phyloP scores from a whole-genome alignment of 352 stramenopile species.

The Phytophthora pseudosyringae region DNA sequence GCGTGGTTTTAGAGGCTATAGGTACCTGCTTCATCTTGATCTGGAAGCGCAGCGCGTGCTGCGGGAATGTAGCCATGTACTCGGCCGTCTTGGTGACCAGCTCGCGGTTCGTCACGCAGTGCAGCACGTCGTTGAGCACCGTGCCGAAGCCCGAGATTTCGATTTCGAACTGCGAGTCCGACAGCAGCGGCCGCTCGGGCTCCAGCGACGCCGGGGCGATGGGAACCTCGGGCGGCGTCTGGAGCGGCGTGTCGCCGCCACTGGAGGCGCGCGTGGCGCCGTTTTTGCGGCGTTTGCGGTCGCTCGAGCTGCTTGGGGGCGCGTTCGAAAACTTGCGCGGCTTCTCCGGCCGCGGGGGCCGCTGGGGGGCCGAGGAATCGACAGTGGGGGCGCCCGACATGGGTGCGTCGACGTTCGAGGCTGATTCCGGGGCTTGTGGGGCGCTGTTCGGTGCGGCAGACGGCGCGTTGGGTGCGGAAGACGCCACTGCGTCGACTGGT shows the following conservation, averaged over 20 bases:
- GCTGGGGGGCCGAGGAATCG: slow-evolving; percentile 14
- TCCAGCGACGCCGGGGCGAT: background rate
- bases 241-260: slow-evolving; percentile 18
- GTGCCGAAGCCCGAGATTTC: slow-evolving; percentile 78
- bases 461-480: slow-evolving; percentile 7
- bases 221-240: slow-evolving; percentile 10
- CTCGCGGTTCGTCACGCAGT: slow-evolving; percentile 72
- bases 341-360: slow-evolving; percentile 19
- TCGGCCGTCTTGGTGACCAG: slow-evolving; percentile 77
- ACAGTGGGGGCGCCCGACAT: background rate
- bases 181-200: slow-evolving; percentile 51
- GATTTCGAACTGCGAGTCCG: slow-evolving; percentile 69
- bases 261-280: slow-evolving; percentile 12
- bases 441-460: background rate
- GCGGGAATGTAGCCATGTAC: slow-evolving; percentile 75
- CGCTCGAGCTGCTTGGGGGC: slow-evolving; percentile 1
- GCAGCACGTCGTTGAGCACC: slow-evolving; percentile 76
- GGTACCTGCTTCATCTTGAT: slow-evolving; percentile 91
- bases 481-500: slow-evolving; percentile 3
- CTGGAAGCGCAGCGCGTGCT: slow-evolving; percentile 81
- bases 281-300: slow-evolving; percentile 32
- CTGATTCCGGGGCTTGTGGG: slow-evolving; percentile 10
- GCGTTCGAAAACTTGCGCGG: slow-evolving; percentile 15
- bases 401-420: slow-evolving; percentile 9
- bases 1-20: slow-evolving; percentile 25